Percentiles rank a stretch among this genome's conserved stretches.
Conservation (phyloP, 352 stramenopile genomes). For the Globisporangium cederbergense region DNA sequence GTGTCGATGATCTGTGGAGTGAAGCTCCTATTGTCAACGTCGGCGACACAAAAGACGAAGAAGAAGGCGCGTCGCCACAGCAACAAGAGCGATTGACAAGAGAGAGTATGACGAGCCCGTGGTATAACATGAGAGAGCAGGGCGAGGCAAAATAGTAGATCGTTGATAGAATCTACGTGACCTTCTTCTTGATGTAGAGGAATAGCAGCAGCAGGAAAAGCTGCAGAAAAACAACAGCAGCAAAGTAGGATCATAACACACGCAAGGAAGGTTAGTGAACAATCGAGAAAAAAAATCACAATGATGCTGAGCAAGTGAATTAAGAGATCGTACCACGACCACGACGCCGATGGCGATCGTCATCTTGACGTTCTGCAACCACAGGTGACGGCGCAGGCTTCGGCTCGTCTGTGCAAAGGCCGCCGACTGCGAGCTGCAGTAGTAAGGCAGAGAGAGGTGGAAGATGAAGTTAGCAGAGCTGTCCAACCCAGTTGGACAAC, state of each 20-base stretch:
- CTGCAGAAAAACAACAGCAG: conserved; percentile 15
- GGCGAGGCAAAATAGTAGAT: conserved; percentile 16
- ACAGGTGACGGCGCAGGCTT: conserved; percentile 74
- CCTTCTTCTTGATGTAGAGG: conserved; percentile 53
- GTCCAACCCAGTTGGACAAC: not conserved
- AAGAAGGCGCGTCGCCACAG: not conserved
- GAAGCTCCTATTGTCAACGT: conserved; percentile 19
- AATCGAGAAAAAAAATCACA: not conserved
- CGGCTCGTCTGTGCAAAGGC: conserved; percentile 84
- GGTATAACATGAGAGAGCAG: not conserved
- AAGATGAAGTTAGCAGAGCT: not conserved
- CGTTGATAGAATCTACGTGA: conserved; percentile 25
- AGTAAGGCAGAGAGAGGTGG: not conserved
- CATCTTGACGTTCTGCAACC: conserved; percentile 89
- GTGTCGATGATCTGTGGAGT: conserved; percentile 31
- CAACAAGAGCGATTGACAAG: not conserved
- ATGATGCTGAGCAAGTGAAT: not conserved
- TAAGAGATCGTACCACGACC: conserved; percentile 41
- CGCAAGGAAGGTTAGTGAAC: not conserved
- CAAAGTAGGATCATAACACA: not conserved
- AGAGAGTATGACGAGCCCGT: not conserved
- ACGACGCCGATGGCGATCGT: conserved; percentile 73
- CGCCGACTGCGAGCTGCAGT: conserved; percentile 63
- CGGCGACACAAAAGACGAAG: conserved; percentile 17
- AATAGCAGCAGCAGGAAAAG: conserved; percentile 49